These are phyloP conservation scores for Epichloe sylvatica DNA, from an alignment of 2,329 filamentous ascomycete genomes.

Conservation along the genomic window DNA sequence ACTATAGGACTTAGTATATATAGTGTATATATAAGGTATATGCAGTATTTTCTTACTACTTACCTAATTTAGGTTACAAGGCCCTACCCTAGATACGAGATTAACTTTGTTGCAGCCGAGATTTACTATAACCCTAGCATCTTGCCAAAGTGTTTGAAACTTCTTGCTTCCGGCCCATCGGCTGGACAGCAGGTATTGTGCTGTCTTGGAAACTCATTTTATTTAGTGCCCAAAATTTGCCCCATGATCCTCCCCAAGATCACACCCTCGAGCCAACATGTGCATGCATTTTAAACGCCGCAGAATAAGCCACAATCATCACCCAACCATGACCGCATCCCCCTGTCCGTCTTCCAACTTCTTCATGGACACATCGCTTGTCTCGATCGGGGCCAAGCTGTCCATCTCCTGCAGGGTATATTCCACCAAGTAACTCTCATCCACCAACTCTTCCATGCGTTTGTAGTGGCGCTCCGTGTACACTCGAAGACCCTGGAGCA, in stretches of 20 bases:
- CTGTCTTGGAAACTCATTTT: too few species aligned
- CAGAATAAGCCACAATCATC: neutral
- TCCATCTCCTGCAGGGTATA: slow-evolving; percentile 94
- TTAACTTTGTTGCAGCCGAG: too few species aligned
- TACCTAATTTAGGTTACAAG: too few species aligned
- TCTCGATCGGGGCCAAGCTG: slow-evolving; percentile 39
- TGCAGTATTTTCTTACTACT: too few species aligned
- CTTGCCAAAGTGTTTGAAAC: too few species aligned
- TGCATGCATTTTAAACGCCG: neutral
- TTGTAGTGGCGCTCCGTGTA: slow-evolving; percentile 93
- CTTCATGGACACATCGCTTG: slow-evolving; percentile 19
- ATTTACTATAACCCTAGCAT: too few species aligned
- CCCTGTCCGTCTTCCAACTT: slow-evolving; percentile 21
- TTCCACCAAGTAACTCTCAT: slow-evolving; percentile 88
- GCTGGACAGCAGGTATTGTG: too few species aligned
- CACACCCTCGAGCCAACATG: neutral
- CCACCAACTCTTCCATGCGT: slow-evolving; percentile 74
- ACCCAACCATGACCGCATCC: slow-evolving; percentile 5
- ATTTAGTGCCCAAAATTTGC: neutral
- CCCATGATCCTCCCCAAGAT: neutral
- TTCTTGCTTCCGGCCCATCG: too few species aligned
- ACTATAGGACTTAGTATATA: too few species aligned
- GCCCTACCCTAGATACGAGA: too few species aligned
- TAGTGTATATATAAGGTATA: too few species aligned
- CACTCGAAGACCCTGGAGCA: slow-evolving; percentile 71